These are phyloP conservation scores for Penicillium digitatum DNA, from an alignment of 2,329 filamentous ascomycete genomes.

Conservation along the genomic window DNA sequence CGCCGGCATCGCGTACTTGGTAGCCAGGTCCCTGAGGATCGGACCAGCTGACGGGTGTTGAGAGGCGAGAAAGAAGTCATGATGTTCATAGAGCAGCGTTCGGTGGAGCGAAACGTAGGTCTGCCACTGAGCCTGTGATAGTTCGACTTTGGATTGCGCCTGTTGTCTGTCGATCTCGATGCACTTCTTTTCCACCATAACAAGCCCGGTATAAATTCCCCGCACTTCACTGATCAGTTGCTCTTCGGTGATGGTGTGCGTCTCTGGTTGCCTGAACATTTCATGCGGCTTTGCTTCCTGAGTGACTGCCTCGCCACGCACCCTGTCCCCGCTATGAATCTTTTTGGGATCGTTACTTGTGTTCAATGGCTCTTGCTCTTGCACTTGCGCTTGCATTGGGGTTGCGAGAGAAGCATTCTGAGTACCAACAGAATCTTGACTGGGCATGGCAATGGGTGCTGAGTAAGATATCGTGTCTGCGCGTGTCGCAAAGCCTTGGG, in stretches of 20 bases:
- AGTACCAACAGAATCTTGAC: neutral
- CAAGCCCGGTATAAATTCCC: slow-evolving; percentile 65
- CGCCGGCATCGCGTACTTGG: slow-evolving; percentile 85
- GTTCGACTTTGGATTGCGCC: slow-evolving; percentile 32
- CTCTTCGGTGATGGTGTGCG: slow-evolving; percentile 67
- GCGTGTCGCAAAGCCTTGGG: neutral
- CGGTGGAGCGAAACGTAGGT: slow-evolving; percentile 76
- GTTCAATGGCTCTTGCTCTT: no score
- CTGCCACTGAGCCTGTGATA: slow-evolving; percentile 69
- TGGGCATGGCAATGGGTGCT: neutral
- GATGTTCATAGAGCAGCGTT: slow-evolving; percentile 75
- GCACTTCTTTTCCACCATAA: slow-evolving; percentile 83
- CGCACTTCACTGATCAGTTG: slow-evolving; percentile 72
- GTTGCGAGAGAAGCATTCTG: neutral
- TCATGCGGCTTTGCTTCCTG: slow-evolving; percentile 8
- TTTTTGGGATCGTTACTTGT: neutral
- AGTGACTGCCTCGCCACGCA: neutral
- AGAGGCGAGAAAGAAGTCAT: slow-evolving; percentile 80
- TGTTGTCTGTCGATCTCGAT: slow-evolving; percentile 73
- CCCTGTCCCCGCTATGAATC: neutral
- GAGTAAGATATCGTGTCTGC: neutral
- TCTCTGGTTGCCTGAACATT: slow-evolving; percentile 58
- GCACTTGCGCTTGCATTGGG: neutral
- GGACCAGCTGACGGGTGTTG: slow-evolving; percentile 77
- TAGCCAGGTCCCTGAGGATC: slow-evolving; percentile 63